Conservation (phyloP, 2,329 filamentous ascomycete genomes). For the Penicillium rolfsii region DNA sequence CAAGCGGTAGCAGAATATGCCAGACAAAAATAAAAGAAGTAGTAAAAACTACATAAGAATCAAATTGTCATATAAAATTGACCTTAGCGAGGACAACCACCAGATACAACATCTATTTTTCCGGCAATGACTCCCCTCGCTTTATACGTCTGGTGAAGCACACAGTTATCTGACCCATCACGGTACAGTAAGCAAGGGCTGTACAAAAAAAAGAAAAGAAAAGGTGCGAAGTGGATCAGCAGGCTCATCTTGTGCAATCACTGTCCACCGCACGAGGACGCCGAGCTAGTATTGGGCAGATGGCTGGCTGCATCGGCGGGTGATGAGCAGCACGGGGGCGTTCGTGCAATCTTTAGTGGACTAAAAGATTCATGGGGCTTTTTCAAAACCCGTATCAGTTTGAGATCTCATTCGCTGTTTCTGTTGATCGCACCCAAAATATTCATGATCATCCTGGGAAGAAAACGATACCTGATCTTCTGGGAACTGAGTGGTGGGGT, state of each 20-base stretch:
- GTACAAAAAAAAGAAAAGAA: background rate
- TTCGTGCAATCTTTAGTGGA: conserved; percentile 2
- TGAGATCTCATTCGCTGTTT: background rate
- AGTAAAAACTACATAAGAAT: background rate
- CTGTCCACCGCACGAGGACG: background rate
- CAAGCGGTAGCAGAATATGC: background rate
- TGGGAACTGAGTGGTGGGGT: background rate
- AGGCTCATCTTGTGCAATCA: conserved; percentile 11
- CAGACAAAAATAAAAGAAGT: background rate
- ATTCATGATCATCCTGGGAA: background rate
- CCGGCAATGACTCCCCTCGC: background rate
- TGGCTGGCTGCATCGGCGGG: background rate
- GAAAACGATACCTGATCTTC: background rate
- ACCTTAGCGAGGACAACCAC: background rate
- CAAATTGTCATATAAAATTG: background rate
- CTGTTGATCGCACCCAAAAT: conserved; percentile 10
- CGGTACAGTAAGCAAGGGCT: background rate
- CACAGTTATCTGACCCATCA: background rate
- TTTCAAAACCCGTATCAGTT: conserved; percentile 4
- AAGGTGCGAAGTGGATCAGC: conserved; percentile 17
- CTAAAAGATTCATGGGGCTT: conserved; percentile 14
- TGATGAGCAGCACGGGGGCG: conserved; percentile 11
- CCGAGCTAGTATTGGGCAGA: conserved; percentile 6
- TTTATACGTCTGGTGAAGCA: conserved; percentile 4
- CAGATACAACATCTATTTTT: background rate